Base-by-base conservation (phyloP, 805 yeast species). In the Metschnikowia anglica region DNA sequence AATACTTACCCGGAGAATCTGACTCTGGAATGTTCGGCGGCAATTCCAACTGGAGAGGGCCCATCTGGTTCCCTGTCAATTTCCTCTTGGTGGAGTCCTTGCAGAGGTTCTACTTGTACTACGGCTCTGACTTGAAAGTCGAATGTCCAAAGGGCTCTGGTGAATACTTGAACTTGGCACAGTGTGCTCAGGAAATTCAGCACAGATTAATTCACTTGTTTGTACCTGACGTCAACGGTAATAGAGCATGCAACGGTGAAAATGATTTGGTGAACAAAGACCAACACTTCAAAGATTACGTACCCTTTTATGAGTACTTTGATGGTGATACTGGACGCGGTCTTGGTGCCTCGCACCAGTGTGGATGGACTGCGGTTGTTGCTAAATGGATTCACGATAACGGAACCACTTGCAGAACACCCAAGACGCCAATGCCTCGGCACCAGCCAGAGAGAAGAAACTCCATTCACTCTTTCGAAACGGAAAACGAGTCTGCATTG, bases 291-390 rank as follows among this genome's bases (percentile, higher is more conserved):
- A 78, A 77, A 55, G 95, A 88, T 47, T 76, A 78, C 50, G 77
- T 87, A 32, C 83, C 85, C 49, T 89, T 87, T 60, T 85, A 79
- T 60, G 97, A 89, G 68, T 89, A 84, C 61, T 89, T 89, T 61
- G 95, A 89, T 57, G 96, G 95, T 52, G 97, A 89, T 60, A 85
- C 93, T 2, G 97, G 97, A 29, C 77, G 96, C 53, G 97, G 97
- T 5, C 67, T 89, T 44, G 97, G 97, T 25, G 88, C 96, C 1
- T 81, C 89, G 39, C 96, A 90, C 69, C 97, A 89, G 68, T 84
- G 89, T 72, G 97, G 97, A 10, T 89, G 97, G 97, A 89, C 97
- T 1, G 90, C 95, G 0, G 73, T 90, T 34, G 93, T 88, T 39
- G 95, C 96, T 32, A 85, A 91, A 65, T 80, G 89, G 79, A 87